These are phyloP conservation scores for Acer campestre DNA, from an alignment of 345 rosid species.

Conservation along the genomic window DNA sequence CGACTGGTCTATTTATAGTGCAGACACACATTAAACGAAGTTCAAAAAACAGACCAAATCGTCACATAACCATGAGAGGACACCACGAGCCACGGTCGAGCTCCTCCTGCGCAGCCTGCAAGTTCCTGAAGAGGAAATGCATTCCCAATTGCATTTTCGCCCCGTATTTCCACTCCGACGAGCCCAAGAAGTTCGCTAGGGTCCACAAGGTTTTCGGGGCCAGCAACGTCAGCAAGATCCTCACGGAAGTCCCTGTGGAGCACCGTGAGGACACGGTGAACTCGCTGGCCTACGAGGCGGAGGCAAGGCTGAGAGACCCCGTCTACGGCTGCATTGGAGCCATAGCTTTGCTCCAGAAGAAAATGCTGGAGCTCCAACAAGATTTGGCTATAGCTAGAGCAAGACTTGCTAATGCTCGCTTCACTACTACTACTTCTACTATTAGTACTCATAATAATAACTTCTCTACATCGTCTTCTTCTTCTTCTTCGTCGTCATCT, in stretches of 20 bases:
- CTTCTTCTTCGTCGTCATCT: slow-evolving; percentile 2
- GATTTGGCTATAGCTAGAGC: slow-evolving; percentile 79
- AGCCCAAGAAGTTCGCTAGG: slow-evolving; percentile 70
- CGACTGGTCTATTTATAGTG: slow-evolving; percentile 1
- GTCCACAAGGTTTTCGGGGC: slow-evolving; percentile 97
- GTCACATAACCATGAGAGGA: slow-evolving; percentile 39
- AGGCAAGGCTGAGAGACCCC: slow-evolving; percentile 85
- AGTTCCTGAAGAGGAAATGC: slow-evolving; percentile 82
- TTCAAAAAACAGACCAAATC: not conserved
- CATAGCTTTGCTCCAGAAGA: slow-evolving; percentile 69
- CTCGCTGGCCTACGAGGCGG: slow-evolving; percentile 89
- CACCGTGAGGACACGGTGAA: slow-evolving; percentile 90
- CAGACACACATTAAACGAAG: no score
- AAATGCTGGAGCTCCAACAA: slow-evolving; percentile 76
- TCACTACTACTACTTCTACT: slow-evolving; percentile 22
- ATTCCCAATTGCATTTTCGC: slow-evolving; percentile 79
- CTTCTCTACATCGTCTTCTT: not conserved
- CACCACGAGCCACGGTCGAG: slow-evolving; percentile 78
- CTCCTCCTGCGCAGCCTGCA: slow-evolving; percentile 96
- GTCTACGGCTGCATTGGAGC: slow-evolving; percentile 95
- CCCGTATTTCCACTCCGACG: slow-evolving; percentile 76
- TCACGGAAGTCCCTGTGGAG: slow-evolving; percentile 76
- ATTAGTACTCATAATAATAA: not conserved
- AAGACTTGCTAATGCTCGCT: slow-evolving; percentile 48
- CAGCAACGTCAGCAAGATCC: slow-evolving; percentile 93